Evolutionary conservation across 768 basidiomycete species (phyloP).

Genomic region (Leccinum sublutescens): DNA sequence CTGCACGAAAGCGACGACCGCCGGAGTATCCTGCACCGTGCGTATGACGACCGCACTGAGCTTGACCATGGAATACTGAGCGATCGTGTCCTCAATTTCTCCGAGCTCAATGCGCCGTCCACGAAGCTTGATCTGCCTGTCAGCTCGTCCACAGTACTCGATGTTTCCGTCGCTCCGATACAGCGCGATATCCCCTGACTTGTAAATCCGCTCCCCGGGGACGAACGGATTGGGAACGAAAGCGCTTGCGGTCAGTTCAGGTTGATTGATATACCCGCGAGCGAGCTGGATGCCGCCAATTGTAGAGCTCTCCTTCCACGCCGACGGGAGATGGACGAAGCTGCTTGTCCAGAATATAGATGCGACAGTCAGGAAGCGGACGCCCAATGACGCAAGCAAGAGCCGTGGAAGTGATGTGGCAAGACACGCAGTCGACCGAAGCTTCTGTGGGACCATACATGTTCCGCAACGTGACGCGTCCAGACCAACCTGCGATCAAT

Average conservation of each 20-base stretch:
- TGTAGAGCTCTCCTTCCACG: constrained; percentile 27
- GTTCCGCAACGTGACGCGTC: constrained; percentile 28
- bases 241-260: constrained; percentile 26
- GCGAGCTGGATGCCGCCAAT: constrained; percentile 23
- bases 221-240: constrained; percentile 34
- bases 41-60: constrained; percentile 28
- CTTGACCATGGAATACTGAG: constrained; percentile 21
- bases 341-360: constrained; percentile 32
- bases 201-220: constrained; percentile 30
- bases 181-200: constrained; percentile 31
- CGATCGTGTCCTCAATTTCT: constrained; percentile 33
- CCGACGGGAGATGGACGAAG: constrained; percentile 28
- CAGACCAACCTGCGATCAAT: constrained; percentile 25
- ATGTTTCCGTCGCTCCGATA: constrained; percentile 29
- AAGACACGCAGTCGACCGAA: constrained; percentile 30
- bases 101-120: constrained; percentile 35
- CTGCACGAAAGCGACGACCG: constrained; percentile 32
- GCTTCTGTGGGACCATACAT: constrained; percentile 37
- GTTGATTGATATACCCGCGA: constrained; percentile 23
- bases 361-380: constrained; percentile 30
- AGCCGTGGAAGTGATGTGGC: constrained; percentile 20
- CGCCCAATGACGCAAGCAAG: constrained; percentile 30
- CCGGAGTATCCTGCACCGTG: constrained; percentile 27
- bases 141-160: constrained; percentile 32
- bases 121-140: constrained; percentile 35